phyloP scores from a whole-genome alignment of 352 stramenopile genomes.

The Halophytophthora batemanensis region DNA sequence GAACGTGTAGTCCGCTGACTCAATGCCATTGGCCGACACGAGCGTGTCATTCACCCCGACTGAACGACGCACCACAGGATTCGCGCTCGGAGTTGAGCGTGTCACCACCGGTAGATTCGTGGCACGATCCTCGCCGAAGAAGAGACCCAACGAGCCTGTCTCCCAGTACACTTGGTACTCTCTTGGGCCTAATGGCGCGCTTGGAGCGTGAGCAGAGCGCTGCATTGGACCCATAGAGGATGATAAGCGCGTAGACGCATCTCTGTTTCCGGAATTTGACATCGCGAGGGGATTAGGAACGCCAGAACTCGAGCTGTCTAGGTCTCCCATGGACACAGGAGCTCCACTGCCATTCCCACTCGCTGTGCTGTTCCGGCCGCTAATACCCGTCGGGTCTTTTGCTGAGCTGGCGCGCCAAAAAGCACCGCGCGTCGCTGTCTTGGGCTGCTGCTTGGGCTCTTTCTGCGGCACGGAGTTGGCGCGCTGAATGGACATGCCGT shows the following conservation, averaged over 20 bases:
- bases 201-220: slow-evolving; percentile 3
- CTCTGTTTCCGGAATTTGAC: no score
- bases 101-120: slow-evolving; percentile 80
- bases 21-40: slow-evolving; percentile 71
- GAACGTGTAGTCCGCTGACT: slow-evolving; percentile 70
- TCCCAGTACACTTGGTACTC: slow-evolving; percentile 83
- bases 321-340: no score
- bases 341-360: no score
- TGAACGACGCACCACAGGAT: slow-evolving; percentile 62
- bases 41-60: slow-evolving; percentile 78
- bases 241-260: no score
- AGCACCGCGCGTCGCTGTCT: slow-evolving; percentile 39
- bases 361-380: slow-evolving; percentile 7
- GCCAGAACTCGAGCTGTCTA: no score
- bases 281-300: no score
- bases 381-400: slow-evolving; percentile 33
- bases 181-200: slow-evolving; percentile 19
- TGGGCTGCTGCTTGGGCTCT: slow-evolving; percentile 37
- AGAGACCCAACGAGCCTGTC: slow-evolving; percentile 73
- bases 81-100: slow-evolving; percentile 60
- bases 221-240: no score
- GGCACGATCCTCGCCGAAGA: slow-evolving; percentile 74
- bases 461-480: slow-evolving; percentile 58
- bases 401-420: slow-evolving; percentile 53
- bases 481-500: slow-evolving; percentile 41